Base-by-base conservation (phyloP, 257 asterid genomes). In the Avicennia marina region DNA sequence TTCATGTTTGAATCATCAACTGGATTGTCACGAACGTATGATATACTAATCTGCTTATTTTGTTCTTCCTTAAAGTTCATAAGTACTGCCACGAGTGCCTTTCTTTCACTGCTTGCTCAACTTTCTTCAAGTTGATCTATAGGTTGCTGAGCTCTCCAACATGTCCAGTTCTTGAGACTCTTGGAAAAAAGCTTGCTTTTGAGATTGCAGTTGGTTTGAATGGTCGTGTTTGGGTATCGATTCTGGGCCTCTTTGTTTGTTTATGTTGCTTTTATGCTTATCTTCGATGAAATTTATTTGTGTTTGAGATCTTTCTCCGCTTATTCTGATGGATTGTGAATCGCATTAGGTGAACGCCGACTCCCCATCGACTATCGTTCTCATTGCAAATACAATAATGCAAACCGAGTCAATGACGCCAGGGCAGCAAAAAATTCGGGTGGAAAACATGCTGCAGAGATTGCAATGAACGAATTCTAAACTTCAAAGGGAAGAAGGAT, bases 191-290 rank as follows among this genome's bases (percentile, higher is more conserved):
- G 75, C 79, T 93, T 13, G 89, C 98, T 32, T 93, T 93, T 53
- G 98, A 93, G 81, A 76, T 80, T 56, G 98, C 98, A 19, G 87
- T 89, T 42, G 98, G 98, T 50, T 40, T 89, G 65, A 93, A 93
- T 63, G 97, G 95, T 53, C 94, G 97, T 53, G 86, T 86, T 61
- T 93, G 98, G 98, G 98, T 90, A 87, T 39, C 78, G 17, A 50
- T 67, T 60, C 50, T 22, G 18, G 25, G 31, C 53, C 40, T 19
- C 16, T 57, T 56, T 49, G 11, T 44, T 16, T 74, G 32, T 42
- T 40, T 46, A 4, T 29, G 43, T 1, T 48, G 20, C 43, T 67
- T 43, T 41, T 2, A 50, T 50, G 26, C n/a, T n/a, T n/a, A n/a
- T n/a, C n/a, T n/a, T n/a, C n/a, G n/a, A n/a, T n/a, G 31, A 53